A percentile compares a stretch with the other conserved stretches of the same genome.
phyloP scores from a whole-genome alignment of 805 yeast genomes.

The Teunomyces funiuensis region DNA sequence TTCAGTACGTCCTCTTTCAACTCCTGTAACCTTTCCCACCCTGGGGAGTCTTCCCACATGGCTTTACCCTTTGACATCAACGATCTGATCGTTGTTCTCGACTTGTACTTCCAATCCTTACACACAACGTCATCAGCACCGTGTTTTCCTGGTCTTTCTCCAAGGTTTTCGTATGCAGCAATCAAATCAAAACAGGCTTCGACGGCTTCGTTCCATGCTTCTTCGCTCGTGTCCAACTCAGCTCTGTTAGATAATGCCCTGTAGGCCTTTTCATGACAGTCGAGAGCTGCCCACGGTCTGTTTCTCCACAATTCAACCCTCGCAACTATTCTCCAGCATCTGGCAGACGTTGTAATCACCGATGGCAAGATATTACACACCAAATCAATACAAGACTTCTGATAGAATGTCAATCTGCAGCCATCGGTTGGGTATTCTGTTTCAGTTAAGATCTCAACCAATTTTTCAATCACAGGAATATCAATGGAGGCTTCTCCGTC shows the following conservation, averaged over 20 bases:
- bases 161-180: conserved; percentile 83
- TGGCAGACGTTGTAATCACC: conserved; percentile 62
- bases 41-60: conserved; percentile 77
- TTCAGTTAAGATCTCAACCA: conserved; percentile 62
- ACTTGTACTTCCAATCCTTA: conserved; percentile 87
- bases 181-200: conserved; percentile 75
- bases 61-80: conserved; percentile 76
- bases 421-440: conserved; percentile 47
- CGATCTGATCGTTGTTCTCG: conserved; percentile 68
- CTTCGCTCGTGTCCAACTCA: conserved; percentile 59
- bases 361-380: conserved; percentile 67
- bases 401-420: conserved; percentile 56
- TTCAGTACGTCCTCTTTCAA: conserved; percentile 44
- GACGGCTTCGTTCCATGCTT: conserved; percentile 74
- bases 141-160: conserved; percentile 78
- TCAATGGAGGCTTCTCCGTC: conserved; percentile 69
- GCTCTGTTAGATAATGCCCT: conserved; percentile 68
- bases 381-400: conserved; percentile 66
- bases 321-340: conserved; percentile 83
- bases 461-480: conserved; percentile 68
- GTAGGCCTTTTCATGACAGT: conserved; percentile 82
- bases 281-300: conserved; percentile 85
- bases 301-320: conserved; percentile 83
- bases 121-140: conserved; percentile 85
- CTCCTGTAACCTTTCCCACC: conserved; percentile 65